Base-by-base conservation (phyloP, 2,329 filamentous ascomycete genomes). In the Fusarium phyllophilum region DNA sequence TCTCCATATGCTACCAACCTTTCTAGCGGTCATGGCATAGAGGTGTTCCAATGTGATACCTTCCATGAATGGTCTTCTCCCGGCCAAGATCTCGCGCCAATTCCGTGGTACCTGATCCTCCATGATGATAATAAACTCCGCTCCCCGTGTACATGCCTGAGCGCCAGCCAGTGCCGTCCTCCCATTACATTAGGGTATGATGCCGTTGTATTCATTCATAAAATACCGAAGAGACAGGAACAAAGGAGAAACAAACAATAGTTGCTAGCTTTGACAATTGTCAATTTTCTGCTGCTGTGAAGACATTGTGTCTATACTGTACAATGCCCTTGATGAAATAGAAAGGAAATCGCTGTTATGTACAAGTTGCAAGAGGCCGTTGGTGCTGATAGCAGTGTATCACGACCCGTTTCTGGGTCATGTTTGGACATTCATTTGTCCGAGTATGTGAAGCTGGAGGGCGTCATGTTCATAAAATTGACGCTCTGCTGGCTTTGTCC, bases 391-490 rank as follows among this genome's bases (percentile, higher is more conserved):
- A 49, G 58, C 57, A 38, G 39, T 34, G 51, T 38, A 34, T 36
- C 24, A 34, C 51, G 29, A 54, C 26, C 24, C 48, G 44, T 66
- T 26, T 39, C 48, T 51, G 54, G 44, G 49, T 26, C 65, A 44
- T 46, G 33, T 36, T 45, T 42, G 22, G 48, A 45, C 29, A 45
- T 20, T 70, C 55, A 75, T 49, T 72, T 75, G 60, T 79, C 74
- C 29, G 70, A 65, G 26, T 75, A 75, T 22, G 70, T 71, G 62
- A 82, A 81, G 66, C 59, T 79, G 12, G 77, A 76, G 9, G 79
- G 73, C 14, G 80, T 81, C 76, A 84, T 80, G 73, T 81, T 81
- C 78, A 81, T 82, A 58, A 82, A 83, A 49, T 82, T 79, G 44
- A 79, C 77, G 29, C 80, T 78, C 38, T 73, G 77, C 58, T 78